Evolutionary conservation across 352 stramenopile genomes (phyloP).

Genomic region (Phytophthora capsici): DNA sequence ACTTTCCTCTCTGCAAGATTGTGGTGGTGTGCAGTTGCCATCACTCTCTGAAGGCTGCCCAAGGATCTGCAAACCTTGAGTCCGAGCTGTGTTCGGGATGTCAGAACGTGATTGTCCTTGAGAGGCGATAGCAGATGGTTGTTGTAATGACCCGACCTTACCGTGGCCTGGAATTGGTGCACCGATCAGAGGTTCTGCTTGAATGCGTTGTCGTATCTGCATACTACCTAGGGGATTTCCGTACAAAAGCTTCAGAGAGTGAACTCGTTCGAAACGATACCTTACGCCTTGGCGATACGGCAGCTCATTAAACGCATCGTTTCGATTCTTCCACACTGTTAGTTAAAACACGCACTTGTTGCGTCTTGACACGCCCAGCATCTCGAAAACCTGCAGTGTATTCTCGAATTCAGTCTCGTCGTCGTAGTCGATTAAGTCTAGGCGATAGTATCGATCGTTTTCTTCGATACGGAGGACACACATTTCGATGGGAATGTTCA

Average conservation of each 20-base stretch:
- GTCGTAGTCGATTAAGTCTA: neutral
- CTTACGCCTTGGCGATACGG: neutral
- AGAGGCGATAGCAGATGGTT: no score
- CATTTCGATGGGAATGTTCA: slow-evolving; percentile 6
- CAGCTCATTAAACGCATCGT: neutral
- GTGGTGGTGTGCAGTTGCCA: no score
- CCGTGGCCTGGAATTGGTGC: no score
- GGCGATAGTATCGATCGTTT: neutral
- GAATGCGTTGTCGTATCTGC: slow-evolving; percentile 6
- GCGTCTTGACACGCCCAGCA: neutral
- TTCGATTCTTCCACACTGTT: slow-evolving; percentile 1
- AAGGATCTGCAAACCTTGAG: no score
- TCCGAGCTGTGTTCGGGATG: no score
- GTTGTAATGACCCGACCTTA: no score
- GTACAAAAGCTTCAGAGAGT: neutral
- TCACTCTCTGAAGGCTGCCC: no score
- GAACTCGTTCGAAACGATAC: slow-evolving; percentile 8
- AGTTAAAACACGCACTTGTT: neutral
- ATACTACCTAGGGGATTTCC: neutral
- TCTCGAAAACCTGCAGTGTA: neutral
- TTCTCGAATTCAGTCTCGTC: no score
- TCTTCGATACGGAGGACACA: neutral
- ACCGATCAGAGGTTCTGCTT: neutral
- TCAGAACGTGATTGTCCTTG: no score
- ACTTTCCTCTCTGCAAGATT: no score